Evolutionary conservation across 176 grass and related monocot species (phyloP), one percentile per base, ranked within the genome.

Genomic region (Aechmea fasciata): DNA sequence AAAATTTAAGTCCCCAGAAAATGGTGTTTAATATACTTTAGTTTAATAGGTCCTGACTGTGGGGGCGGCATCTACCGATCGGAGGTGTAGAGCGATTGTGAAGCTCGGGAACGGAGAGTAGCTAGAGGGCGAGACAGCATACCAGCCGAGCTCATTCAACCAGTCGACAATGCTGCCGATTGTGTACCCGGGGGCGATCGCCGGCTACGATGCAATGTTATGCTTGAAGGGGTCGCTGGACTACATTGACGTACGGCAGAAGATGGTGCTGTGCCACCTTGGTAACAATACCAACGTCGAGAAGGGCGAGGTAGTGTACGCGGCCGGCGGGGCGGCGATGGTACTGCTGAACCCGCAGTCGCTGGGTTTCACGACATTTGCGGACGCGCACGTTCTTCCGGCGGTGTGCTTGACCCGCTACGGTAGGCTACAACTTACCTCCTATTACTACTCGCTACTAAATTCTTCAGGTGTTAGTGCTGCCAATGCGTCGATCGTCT

Each of bases 401-500:
- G 78, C 81, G 59, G 66, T 80, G 20, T 71, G 84, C 65, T 67
- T 85, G 26, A 84, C 25, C 15, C 55, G 25, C 1, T 26, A 4
- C 15, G 83, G 83, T 63, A 75, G 74, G 70, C 3, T 10, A 33
- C 75, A 82, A 70, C 72, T 91, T 23, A 61, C 63, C 69, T 1
- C 13, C 50, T 76, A 49, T 77, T 61, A 22, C 55, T 11, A 59
- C 7, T 59, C n/a, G 20, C 20, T 22, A 17, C 15, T 10, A 10
- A 61, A 61, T 18, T 63, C 72, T 54, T 48, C 53, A 74, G 26
- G 47, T 9, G n/a, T 19, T 52, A 52, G 12, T 41, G 61, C 69
- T 0, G 49, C 82, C 13, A 76, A 29, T 3, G 88, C 84, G 0
- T 84, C 81, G 0, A 83, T 92, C 52, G 23, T 75, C 49, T 88